Evolutionary conservation across 2,329 filamentous ascomycete genomes (phyloP), one percentile per base, ranked within the genome.

Genomic region (Ophioceras dolichostomum): DNA sequence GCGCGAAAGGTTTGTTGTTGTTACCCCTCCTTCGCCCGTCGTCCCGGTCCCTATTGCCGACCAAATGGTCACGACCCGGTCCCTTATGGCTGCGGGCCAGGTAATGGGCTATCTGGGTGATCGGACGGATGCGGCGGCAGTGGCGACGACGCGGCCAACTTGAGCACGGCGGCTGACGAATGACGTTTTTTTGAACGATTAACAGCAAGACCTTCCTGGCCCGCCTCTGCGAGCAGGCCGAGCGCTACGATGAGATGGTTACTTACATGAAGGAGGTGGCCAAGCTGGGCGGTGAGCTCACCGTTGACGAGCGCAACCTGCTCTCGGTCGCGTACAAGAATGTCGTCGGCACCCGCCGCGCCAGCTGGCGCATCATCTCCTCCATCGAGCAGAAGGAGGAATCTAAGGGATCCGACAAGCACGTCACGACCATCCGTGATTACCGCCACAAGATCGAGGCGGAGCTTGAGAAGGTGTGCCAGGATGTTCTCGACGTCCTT

Each of bases 201-300:
- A 52, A 61, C 64, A 94, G 87, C 83, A 96, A 96, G 82, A 96
- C 91, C 62, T 96, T 96, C 78, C 86, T 96, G 66, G 91, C 91
- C 67, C 82, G 91, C 73, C 87, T 98, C 63, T 96, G 91, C 76
- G 91, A 96, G 84, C 91, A 98, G 80, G 91, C 91, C 63, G 91
- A 96, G 78, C 89, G 89, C 62, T 98, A 98, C 71, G 89, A 98
- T 89, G 91, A 96, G 72, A 96, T 96, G 89, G 89, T 96, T 55
- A 87, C 80, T 61, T 95, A 89, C 74, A 96, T 96, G 91, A 96
- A 96, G 85, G 87, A 95, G 82, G 89, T 96, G 57, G 89, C 89
- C 67, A 93, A 94, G 71, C 63, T 80, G 52, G 76, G 73, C 51
- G 73, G 75, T 55, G 83, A 88, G 67, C 80, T 89, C 57, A 81